Evolutionary conservation across 345 rosid species (phyloP).

Genomic region (Euphorbia tirucalli): DNA sequence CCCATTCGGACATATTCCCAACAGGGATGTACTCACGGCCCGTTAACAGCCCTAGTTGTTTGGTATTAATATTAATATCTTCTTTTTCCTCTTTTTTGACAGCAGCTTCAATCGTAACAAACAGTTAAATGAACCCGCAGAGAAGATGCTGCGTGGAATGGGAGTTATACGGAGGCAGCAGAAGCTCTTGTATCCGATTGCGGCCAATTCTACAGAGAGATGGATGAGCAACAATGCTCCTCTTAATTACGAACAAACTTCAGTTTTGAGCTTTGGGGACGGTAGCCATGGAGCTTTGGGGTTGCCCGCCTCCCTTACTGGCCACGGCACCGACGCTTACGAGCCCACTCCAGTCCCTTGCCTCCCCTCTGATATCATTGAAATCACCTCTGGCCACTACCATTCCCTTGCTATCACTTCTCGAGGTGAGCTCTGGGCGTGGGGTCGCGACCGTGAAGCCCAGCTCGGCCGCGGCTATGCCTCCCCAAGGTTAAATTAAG

Average conservation of each 20-base stretch:
- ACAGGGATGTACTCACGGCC: too few species aligned
- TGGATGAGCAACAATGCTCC: neutral
- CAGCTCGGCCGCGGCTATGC: slow-evolving; percentile 66
- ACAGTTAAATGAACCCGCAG: neutral
- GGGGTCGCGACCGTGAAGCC: slow-evolving; percentile 86
- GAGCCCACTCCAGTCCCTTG: slow-evolving; percentile 55
- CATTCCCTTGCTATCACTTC: slow-evolving; percentile 90
- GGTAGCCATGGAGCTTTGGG: slow-evolving; percentile 84
- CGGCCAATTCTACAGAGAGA: neutral
- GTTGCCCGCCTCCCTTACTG: slow-evolving; percentile 43
- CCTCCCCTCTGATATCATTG: slow-evolving; percentile 55
- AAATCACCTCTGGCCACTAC: slow-evolving; percentile 70
- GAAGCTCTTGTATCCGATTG: neutral
- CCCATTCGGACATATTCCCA: too few species aligned
- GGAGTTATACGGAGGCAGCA: neutral
- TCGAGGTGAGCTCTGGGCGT: slow-evolving; percentile 69
- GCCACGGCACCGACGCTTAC: slow-evolving; percentile 61
- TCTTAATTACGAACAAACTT: neutral
- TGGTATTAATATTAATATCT: too few species aligned
- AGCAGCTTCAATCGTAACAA: neutral
- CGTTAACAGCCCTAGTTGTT: too few species aligned
- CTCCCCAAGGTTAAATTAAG: slow-evolving; percentile 34
- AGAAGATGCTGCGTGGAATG: neutral
- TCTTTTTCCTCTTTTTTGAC: too few species aligned
- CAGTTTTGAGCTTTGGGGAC: slow-evolving; percentile 78